Evolutionary conservation across 1,139 yeast species (phyloP).

Genomic region (Kluyveromyces marxianus): DNA sequence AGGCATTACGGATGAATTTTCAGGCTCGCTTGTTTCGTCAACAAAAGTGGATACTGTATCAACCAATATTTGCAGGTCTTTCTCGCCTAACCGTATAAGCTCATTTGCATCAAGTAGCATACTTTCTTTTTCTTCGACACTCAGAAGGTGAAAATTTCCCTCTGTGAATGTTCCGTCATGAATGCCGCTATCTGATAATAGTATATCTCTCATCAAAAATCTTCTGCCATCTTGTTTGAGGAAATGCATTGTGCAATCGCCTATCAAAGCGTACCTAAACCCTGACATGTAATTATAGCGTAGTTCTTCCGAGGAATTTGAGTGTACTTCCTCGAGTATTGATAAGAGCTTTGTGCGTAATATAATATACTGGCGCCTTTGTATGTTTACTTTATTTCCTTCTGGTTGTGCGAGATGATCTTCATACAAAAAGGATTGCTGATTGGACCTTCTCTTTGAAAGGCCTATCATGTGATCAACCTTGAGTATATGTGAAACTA

Average conservation of each 20-base stretch:
- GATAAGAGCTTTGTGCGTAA: not conserved
- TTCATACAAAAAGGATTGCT: slow-evolving; percentile 3
- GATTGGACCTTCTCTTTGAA: not conserved
- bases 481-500: not conserved
- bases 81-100: not conserved
- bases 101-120: slow-evolving; percentile 3
- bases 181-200: not conserved
- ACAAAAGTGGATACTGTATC: not conserved
- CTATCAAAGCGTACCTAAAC: slow-evolving; percentile 1
- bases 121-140: slow-evolving; percentile 2
- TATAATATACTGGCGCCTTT: not conserved
- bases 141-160: not conserved
- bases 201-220: slow-evolving; percentile 3
- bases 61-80: not conserved
- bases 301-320: slow-evolving; percentile 3
- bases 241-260: slow-evolving; percentile 2
- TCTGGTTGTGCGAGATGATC: not conserved
- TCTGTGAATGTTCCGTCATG: slow-evolving; percentile 1
- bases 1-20: not conserved
- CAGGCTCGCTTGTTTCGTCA: not conserved
- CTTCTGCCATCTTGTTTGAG: slow-evolving; percentile 3
- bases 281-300: slow-evolving; percentile 5
- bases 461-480: slow-evolving; percentile 2
- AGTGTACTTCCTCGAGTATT: not conserved
- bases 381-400: not conserved